A percentile compares a stretch with the other conserved stretches of the same genome.
Conservation (phyloP, 2,329 filamentous ascomycete genomes). For the Clonostachys sp. region DNA sequence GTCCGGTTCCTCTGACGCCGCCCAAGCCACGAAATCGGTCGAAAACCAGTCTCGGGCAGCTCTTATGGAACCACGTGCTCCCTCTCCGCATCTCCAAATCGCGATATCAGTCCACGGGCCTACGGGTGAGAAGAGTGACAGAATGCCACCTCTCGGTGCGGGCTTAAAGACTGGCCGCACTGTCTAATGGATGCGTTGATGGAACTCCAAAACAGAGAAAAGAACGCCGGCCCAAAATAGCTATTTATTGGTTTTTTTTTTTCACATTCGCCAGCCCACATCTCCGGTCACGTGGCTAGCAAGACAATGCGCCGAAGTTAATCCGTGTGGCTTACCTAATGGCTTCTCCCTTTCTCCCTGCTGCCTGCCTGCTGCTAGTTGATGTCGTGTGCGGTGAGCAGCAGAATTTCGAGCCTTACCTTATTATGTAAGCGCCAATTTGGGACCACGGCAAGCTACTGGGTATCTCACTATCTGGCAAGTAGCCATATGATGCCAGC, state of each 20-base stretch:
- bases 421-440: no score
- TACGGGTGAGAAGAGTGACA: constrained; percentile 51
- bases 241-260: no score
- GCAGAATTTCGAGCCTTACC: no score
- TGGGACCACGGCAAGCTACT: neutral
- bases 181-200: constrained; percentile 79
- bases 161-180: constrained; percentile 69
- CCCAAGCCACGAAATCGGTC: constrained; percentile 20
- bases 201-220: constrained; percentile 11
- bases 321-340: no score
- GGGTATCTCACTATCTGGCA: neutral
- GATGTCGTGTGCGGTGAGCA: no score
- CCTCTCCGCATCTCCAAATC: constrained; percentile 56
- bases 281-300: no score
- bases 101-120: constrained; percentile 58
- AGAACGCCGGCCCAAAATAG: no score
- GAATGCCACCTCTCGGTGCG: constrained; percentile 59
- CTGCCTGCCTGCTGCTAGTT: no score
- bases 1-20: constrained; percentile 37
- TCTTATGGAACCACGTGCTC: constrained; percentile 50
- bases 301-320: no score
- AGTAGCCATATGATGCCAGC: constrained; percentile 1
- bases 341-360: no score
- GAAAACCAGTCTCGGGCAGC: constrained; percentile 37
- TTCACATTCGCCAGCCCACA: no score